Percentiles rank a stretch among this genome's conserved stretches.
phyloP scores from a whole-genome alignment of 495 filamentous ascomycete genomes.

The Cladorrhinum samala region DNA sequence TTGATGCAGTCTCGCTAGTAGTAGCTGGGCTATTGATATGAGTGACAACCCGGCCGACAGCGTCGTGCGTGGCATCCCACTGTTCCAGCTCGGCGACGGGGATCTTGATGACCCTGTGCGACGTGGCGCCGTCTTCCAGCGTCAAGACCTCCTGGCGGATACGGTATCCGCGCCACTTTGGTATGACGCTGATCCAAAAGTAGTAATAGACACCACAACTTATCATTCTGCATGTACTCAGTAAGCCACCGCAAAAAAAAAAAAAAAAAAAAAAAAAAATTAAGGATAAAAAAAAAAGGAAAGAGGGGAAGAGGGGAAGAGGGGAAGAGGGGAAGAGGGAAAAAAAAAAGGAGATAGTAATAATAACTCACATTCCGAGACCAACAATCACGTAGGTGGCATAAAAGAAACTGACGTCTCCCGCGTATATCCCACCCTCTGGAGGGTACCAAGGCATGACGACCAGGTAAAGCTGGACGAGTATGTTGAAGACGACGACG shows the following conservation, averaged over 20 bases:
- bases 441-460: conserved; percentile 65
- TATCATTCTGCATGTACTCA: conserved; percentile 36
- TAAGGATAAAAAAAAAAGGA: not conserved
- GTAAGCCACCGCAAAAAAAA: too few relatives aligned
- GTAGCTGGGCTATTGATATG: too few relatives aligned
- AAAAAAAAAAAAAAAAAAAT: not conserved
- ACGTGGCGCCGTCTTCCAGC: conserved; percentile 42
- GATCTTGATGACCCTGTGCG: conserved; percentile 52
- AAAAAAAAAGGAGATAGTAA: not conserved
- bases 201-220: conserved; percentile 51
- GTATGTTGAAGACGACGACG: conserved; percentile 48
- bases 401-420: conserved; percentile 64
- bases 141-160: conserved; percentile 48
- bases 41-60: conserved; percentile 32
- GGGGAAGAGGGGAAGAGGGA: not conserved
- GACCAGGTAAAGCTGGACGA: conserved; percentile 51
- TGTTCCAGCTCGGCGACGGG: conserved; percentile 38
- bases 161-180: conserved; percentile 43
- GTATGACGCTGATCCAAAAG: conserved; percentile 49
- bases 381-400: conserved; percentile 55
- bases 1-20: not conserved
- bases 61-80: conserved; percentile 56
- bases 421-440: conserved; percentile 45
- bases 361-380: conserved; percentile 46
- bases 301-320: not conserved